A percentile compares a stretch with the other conserved stretches of the same genome.
These are phyloP conservation scores for Gonium pectorale DNA, from an alignment of 139 green algal genomes.

Conservation along the genomic window DNA sequence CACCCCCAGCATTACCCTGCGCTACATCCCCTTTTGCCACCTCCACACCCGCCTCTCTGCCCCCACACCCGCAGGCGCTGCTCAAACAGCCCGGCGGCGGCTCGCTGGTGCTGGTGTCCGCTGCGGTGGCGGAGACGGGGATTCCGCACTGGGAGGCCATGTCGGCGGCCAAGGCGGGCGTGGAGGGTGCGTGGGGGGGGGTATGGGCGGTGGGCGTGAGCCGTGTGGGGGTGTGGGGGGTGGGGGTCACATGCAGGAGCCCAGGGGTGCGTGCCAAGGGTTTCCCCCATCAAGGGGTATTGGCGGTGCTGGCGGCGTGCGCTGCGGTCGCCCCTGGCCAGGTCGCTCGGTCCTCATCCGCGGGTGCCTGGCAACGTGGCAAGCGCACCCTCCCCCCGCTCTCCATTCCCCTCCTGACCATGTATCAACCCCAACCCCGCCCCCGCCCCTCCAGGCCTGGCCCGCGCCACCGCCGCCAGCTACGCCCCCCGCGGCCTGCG, in stretches of 20 bases:
- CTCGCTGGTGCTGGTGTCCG: slow-evolving; percentile 70
- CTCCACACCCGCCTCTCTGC: not conserved
- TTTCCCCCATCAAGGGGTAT: not conserved
- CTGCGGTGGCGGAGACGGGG: slow-evolving; percentile 60
- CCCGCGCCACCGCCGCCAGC: slow-evolving; percentile 60
- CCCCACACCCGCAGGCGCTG: not conserved
- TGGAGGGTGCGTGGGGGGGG: slow-evolving; percentile 49
- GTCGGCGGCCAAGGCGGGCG: slow-evolving; percentile 77
- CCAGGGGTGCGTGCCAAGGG: not conserved
- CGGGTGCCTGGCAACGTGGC: too few relatives aligned
- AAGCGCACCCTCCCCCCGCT: too few relatives aligned
- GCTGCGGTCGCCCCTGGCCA: too few relatives aligned
- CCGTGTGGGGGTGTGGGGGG: not conserved
- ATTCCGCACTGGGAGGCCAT: slow-evolving; percentile 79
- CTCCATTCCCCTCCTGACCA: not conserved
- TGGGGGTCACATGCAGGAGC: not conserved
- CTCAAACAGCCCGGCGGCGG: slow-evolving; percentile 54
- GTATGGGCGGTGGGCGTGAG: not conserved
- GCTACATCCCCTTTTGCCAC: too few relatives aligned
- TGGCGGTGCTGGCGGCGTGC: not conserved
- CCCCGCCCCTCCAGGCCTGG: slow-evolving; percentile 15
- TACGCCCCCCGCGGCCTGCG: slow-evolving; percentile 75
- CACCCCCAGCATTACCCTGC: too few relatives aligned
- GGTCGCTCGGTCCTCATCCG: too few relatives aligned
- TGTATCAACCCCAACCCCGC: not conserved